Base-by-base conservation (phyloP, 2,329 filamentous ascomycete genomes). In the Metarhizium humberi region DNA sequence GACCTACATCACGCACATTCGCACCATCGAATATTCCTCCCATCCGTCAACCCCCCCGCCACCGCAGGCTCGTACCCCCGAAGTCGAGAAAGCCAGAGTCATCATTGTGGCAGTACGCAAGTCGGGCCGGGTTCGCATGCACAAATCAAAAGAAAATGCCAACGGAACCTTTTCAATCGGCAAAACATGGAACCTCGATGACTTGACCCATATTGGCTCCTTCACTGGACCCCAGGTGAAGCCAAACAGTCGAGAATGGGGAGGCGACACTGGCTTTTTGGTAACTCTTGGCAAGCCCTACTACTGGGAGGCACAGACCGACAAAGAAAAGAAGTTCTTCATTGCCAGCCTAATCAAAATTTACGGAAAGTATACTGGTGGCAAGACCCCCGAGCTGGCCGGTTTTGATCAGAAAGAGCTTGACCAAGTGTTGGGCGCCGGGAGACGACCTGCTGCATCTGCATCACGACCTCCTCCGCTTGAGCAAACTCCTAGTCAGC, bases 301-400 rank as follows among this genome's bases (percentile, higher is more conserved):
- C 72, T 99, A 94, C 70, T 99, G 94, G 94, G 85, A 95, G 70
- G 91, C 94, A 38, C 86, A 90, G 60, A 94, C 90, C 1, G 81
- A 89, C 53, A 96, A 96, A 74, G 94, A 99, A 73, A 97, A 96
- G 77, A 92, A 96, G 68, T 97, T 97, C 73, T 99, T 99, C 71
- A 94, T 99, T 65, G 91, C 89, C 38, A 96, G 92, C 70, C 74
- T 97, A 62, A 84, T 97, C 66, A 99, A 97, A 72, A 96, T 99
- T 61, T 99, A 89, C 69, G 86, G 86, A 64, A 99, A 97, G 72
- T 99, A 97, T 68, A 97, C 94, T 1, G 88, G 90, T 32, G 92
- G 92, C 13, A 87, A 86, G 64, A 73, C 84, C 36, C 94, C 94
- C 2, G 81, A 88, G 56, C 77, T 99, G 52, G 75, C 82, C 55